These are phyloP conservation scores for Cicer yamashitae DNA, from an alignment of 306 rosid genomes.

Conservation along the genomic window DNA sequence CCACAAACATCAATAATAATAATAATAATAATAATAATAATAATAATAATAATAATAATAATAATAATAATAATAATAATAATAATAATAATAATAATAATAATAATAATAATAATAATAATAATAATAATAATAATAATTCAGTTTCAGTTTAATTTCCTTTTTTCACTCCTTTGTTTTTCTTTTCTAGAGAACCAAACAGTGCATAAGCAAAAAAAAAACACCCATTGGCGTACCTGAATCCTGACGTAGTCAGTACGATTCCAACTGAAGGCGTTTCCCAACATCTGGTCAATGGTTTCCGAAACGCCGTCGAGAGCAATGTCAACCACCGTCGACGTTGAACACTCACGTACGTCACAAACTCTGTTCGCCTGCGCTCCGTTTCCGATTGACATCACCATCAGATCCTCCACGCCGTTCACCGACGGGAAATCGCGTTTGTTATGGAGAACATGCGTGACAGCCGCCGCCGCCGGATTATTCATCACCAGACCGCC, in stretches of 20 bases:
- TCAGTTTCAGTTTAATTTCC: background rate
- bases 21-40: background rate
- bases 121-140: background rate
- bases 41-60: background rate
- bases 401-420: constrained; percentile 81
- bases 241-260: constrained; percentile 88
- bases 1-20: background rate
- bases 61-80: background rate
- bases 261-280: constrained; percentile 96
- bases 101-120: background rate
- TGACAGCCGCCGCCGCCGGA: constrained; percentile 86
- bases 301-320: constrained; percentile 93
- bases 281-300: constrained; percentile 90
- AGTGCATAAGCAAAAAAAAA: background rate
- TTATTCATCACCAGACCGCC: constrained; percentile 96
- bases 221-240: constrained; percentile 62
- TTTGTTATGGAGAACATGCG: constrained; percentile 90
- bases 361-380: constrained; percentile 43
- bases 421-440: constrained; percentile 88
- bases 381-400: constrained; percentile 83
- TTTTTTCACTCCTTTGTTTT: background rate
- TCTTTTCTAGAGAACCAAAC: constrained; percentile 55
- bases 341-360: constrained; percentile 58
- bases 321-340: constrained; percentile 77
- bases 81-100: background rate